Conservation (phyloP, 768 basidiomycete genomes). For the Fomitopsis serialis region DNA sequence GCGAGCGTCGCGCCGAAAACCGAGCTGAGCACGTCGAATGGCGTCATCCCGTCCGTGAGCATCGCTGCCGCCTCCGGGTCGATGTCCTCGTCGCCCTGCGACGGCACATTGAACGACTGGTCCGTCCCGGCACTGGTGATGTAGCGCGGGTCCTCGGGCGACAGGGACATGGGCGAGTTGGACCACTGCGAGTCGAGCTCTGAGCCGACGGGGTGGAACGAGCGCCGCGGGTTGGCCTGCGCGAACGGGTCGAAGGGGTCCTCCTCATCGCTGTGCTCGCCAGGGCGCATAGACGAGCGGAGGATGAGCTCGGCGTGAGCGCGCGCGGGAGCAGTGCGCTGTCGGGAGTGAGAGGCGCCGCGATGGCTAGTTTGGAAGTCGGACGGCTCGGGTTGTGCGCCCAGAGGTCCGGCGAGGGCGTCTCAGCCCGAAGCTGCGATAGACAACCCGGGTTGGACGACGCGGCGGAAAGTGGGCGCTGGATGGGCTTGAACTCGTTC, state of each 20-base stretch:
- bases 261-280: slow-evolving; percentile 68
- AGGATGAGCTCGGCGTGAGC: slow-evolving; percentile 66
- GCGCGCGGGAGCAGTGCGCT: slow-evolving; percentile 46
- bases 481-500: slow-evolving; percentile 81
- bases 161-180: slow-evolving; percentile 45
- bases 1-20: slow-evolving; percentile 91
- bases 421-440: slow-evolving; percentile 54
- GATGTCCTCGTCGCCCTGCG: slow-evolving; percentile 22
- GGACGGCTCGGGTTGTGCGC: slow-evolving; percentile 64
- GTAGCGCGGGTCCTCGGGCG: slow-evolving; percentile 42
- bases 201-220: slow-evolving; percentile 54
- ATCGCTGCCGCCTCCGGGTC: slow-evolving; percentile 51
- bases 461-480: slow-evolving; percentile 72
- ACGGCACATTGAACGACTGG: background rate
- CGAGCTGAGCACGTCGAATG: slow-evolving; percentile 90
- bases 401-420: slow-evolving; percentile 90
- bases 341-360: slow-evolving; percentile 82
- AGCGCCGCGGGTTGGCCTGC: slow-evolving; percentile 41
- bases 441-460: slow-evolving; percentile 55
- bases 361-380: slow-evolving; percentile 85
- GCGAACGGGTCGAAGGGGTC: slow-evolving; percentile 82
- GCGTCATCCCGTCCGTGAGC: slow-evolving; percentile 92
- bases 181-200: slow-evolving; percentile 58
- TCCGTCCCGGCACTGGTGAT: slow-evolving; percentile 2
- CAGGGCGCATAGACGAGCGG: slow-evolving; percentile 55